Evolutionary conservation across 805 yeast genomes (phyloP), one percentile per base, ranked within the genome.

Genomic region (Saturnispora serradocipensis): DNA sequence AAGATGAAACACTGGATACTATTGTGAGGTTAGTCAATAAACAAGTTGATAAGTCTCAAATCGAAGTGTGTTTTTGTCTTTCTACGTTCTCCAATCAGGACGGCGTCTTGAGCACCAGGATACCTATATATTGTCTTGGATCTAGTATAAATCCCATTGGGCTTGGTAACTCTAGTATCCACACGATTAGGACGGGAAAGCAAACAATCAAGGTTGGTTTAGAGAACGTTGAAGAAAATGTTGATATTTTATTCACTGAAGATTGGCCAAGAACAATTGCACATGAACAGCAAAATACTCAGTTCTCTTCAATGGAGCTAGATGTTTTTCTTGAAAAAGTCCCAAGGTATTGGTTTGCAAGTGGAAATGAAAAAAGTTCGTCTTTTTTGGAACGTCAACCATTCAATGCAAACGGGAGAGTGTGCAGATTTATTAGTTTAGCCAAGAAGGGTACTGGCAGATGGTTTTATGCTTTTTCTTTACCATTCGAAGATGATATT

Each of bases 381-480:
- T 68, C 69, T 39, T 80, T 73, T 59, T 68, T 71, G 55, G 88
- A 86, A 58, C 67, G 78, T 53, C 61, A 67, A 22, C 81, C 88
- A 1, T 81, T 86, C 60, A 56, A 68, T 48, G 52, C 50, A 10
- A 50, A 47, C 28, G 71, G 66, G 0, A 59, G 72, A 13, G 60
- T 74, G 1, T 78, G 88, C 0, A 70, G 95, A 49, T 84, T 84
- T 58, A 74, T 87, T 15, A 81, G 88, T 61, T 62, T 87, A 46
- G 85, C 80, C 0, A 71, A 72, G 46, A 84, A 73, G 62, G 84
- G 82, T 0, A 72, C 72, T 9, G 74, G 69, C 3, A 77, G 76
- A 61, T 88, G 91, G 90, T 82, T 80, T 55, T 88, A 87, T 67
- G 96, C 95, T 0, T 86, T 86, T 56, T 72, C 72, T 28, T 38